phyloP scores from a whole-genome alignment of 257 asterid species.

The Nicotiana undulata region DNA sequence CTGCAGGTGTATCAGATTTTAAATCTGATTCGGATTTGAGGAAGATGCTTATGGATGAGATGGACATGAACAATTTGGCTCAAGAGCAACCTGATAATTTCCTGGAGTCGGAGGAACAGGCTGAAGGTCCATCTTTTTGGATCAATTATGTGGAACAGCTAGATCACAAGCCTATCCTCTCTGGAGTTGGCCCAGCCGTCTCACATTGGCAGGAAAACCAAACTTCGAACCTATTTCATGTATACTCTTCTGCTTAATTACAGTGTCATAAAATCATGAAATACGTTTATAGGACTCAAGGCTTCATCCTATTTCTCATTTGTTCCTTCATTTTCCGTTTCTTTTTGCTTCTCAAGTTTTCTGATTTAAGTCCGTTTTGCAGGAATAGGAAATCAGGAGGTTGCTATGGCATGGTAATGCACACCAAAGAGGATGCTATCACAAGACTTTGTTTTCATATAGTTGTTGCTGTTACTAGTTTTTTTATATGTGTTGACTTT shows the following conservation, averaged over 20 bases:
- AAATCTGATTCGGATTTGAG: background rate
- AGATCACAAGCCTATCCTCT: background rate
- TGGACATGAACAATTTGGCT: constrained; percentile 3
- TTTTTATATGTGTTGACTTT: no score
- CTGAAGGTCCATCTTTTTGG: constrained; percentile 1
- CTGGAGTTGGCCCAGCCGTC: background rate
- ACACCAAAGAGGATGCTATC: background rate
- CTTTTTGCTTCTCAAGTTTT: background rate
- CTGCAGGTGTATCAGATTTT: background rate
- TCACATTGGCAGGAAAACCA: background rate
- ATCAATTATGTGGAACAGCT: background rate
- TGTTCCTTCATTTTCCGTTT: no score
- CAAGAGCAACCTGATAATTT: constrained; percentile 6
- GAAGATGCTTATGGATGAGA: constrained; percentile 7
- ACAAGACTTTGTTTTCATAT: background rate
- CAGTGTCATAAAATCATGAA: background rate
- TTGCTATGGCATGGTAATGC: background rate
- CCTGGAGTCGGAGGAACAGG: background rate
- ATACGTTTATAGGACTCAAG: background rate
- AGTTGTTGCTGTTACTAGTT: background rate
- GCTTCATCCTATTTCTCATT: background rate
- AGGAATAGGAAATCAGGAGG: background rate
- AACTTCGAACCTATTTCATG: background rate
- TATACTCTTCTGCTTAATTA: background rate
- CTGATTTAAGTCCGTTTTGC: background rate